These are phyloP conservation scores for Phytophthora agathidicida DNA, from an alignment of 352 stramenopile genomes.

Conservation along the genomic window DNA sequence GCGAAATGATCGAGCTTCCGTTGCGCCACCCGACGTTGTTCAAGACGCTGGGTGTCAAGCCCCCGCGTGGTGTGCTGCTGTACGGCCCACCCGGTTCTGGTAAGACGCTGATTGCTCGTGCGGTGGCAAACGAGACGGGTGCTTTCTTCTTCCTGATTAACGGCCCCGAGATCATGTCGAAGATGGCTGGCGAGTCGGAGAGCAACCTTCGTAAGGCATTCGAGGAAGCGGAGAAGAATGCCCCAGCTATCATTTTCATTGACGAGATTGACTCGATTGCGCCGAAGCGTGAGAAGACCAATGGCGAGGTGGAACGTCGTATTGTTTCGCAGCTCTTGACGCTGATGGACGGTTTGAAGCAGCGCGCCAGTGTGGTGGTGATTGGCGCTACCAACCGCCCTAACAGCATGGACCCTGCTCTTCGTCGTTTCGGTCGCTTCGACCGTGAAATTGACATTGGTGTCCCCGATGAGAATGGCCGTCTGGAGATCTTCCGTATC, in stretches of 20 bases:
- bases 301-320: conserved; percentile 98
- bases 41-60: conserved; percentile 99
- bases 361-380: conserved; percentile 95
- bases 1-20: conserved; percentile 99
- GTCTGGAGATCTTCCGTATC: conserved; percentile 99
- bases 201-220: conserved; percentile 97
- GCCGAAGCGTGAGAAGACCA: conserved; percentile 99
- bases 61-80: conserved; percentile 98
- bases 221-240: conserved; percentile 99
- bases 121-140: conserved; percentile 99
- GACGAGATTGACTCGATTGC: conserved; percentile 99
- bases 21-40: conserved; percentile 98
- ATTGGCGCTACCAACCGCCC: conserved; percentile 99
- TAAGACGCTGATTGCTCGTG: conserved; percentile 99
- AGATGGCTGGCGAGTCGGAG: conserved; percentile 95
- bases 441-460: conserved; percentile 99
- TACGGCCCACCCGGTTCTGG: conserved; percentile 98
- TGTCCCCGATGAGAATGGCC: conserved; percentile 98
- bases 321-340: conserved; percentile 99
- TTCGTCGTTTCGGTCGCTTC: conserved; percentile 98
- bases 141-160: conserved; percentile 99
- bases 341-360: conserved; percentile 98
- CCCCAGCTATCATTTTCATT: conserved; percentile 99
- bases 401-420: conserved; percentile 97
- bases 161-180: conserved; percentile 99